These are phyloP conservation scores for Pseudogymnoascus sp. DNA, from an alignment of 2,329 filamentous ascomycete genomes.

Conservation along the genomic window DNA sequence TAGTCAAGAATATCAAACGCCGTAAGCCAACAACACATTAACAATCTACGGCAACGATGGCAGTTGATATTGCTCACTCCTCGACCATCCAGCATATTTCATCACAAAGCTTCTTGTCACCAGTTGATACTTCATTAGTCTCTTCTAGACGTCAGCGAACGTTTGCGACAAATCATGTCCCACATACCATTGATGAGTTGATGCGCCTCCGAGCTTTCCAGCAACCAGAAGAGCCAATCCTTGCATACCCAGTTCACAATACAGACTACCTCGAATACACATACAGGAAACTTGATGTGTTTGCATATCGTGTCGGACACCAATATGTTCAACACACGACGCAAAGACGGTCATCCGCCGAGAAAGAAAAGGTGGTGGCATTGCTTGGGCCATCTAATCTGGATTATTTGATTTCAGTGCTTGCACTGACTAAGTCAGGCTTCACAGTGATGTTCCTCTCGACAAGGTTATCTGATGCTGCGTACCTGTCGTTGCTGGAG, in stretches of 20 bases:
- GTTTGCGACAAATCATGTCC: not conserved
- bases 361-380: constrained; percentile 33
- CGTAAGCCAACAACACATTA: not conserved
- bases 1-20: not conserved
- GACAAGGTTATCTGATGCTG: constrained; percentile 41
- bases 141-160: not conserved
- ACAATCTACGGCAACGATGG: not conserved
- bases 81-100: not conserved
- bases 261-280: constrained; percentile 17
- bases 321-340: constrained; percentile 12
- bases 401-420: constrained; percentile 42
- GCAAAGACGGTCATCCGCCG: constrained; percentile 14
- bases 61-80: not conserved
- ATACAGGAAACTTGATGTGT: constrained; percentile 13
- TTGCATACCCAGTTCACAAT: constrained; percentile 12
- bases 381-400: constrained; percentile 41
- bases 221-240: constrained; percentile 10
- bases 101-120: not conserved
- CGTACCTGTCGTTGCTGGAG: constrained; percentile 39
- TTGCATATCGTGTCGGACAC: constrained; percentile 13
- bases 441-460: constrained; percentile 46
- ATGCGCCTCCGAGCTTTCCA: constrained; percentile 14
- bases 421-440: constrained; percentile 43
- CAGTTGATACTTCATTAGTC: not conserved
- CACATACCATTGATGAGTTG: constrained; percentile 16